Base-by-base conservation (phyloP, 1,284 basidiomycete genomes). In the Ustilago xerochloae region DNA sequence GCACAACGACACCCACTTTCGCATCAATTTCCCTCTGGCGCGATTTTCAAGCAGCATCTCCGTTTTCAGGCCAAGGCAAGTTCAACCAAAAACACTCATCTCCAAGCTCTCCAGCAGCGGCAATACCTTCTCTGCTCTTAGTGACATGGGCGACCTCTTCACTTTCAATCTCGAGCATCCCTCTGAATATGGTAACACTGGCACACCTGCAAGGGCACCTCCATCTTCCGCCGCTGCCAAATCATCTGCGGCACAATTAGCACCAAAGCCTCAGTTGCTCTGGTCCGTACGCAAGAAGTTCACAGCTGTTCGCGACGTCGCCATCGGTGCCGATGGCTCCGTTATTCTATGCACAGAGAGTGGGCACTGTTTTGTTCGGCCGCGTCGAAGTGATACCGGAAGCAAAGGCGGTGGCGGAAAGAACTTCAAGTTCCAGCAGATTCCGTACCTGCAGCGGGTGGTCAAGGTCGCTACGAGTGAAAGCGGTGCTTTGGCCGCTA, bases 291-390 rank as follows among this genome's bases (percentile, higher is more conserved):
- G 93, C 62, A 93, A 92, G 82, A 90, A 91, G 71, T 93, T 93
- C 81, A 93, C 92, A 43, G 91, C 92, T 38, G 82, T 81, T 16
- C 82, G 91, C 88, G 95, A 98, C 81, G 91, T 96, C 8, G 94
- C 93, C 0, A 88, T 98, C 20, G 93, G 94, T 15, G 87, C 90
- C 0, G 94, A 97, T 75, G 93, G 94, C 2, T 90, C 91, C 7
- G 89, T 98, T 78, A 91, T 97, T 78, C 88, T 98, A 41, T 97
- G 93, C 85, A 98, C 96, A 0, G 90, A 92, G 75, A 94, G 94
- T 1, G 96, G 96, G 0, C 94, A 98, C 78, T 94, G 97, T 29
- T 98, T 93, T 79, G 88, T 95, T 57, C 77, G 70, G 35, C 78
- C 63, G 24, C 72, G 71, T 33, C 58, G 71, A 20, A 52, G 57